phyloP scores from a whole-genome alignment of 2,329 filamentous ascomycete species.

The Lachnellula cervina region DNA sequence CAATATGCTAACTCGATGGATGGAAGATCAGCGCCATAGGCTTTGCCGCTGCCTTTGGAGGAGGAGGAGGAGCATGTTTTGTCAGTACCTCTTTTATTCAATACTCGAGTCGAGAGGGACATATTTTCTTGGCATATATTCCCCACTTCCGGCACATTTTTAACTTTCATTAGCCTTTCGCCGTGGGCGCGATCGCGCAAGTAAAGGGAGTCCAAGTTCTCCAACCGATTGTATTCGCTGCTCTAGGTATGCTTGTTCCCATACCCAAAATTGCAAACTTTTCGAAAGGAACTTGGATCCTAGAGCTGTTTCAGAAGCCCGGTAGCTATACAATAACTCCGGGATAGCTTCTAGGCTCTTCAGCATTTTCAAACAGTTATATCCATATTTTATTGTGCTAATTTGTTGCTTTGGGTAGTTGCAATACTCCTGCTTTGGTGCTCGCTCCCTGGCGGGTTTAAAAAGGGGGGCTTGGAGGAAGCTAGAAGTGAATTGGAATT shows the following conservation, averaged over 20 bases:
- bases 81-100: neutral
- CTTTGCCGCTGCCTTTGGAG: slow-evolving; percentile 74
- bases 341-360: no score
- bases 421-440: slow-evolving; percentile 43
- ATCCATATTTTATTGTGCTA: no score
- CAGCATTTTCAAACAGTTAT: no score
- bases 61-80: slow-evolving; percentile 60
- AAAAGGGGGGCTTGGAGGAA: slow-evolving; percentile 20
- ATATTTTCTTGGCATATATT: no score
- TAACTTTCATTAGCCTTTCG: slow-evolving; percentile 43
- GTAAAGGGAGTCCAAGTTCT: slow-evolving; percentile 51
- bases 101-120: neutral
- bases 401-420: no score
- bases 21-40: slow-evolving; percentile 57
- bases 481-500: neutral
- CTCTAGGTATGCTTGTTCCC: slow-evolving; percentile 35
- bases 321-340: no score
- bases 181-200: slow-evolving; percentile 62
- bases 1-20: no score
- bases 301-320: no score
- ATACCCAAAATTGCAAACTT: no score
- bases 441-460: slow-evolving; percentile 32
- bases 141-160: no score
- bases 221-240: slow-evolving; percentile 50
- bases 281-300: no score